Conservation (phyloP, 805 yeast species). For the Saccharomycopsis vini region DNA sequence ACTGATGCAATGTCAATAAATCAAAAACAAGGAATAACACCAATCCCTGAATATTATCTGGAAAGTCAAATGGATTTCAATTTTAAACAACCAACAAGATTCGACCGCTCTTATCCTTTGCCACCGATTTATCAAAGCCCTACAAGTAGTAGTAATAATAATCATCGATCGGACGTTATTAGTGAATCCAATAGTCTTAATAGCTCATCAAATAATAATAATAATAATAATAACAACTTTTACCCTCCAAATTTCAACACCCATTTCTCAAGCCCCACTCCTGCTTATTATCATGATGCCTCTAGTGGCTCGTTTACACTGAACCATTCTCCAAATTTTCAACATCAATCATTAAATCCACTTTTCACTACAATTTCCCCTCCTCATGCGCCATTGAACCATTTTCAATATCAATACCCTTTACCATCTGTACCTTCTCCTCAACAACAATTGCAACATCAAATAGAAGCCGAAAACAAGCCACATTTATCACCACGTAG, state of each 20-base stretch:
- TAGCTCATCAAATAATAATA: no score
- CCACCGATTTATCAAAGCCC: constrained; percentile 9
- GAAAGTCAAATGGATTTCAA: neutral
- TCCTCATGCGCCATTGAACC: constrained; percentile 5
- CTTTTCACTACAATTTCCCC: no score
- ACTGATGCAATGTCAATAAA: constrained; percentile 9
- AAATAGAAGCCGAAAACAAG: no score
- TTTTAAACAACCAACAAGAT: constrained; percentile 8
- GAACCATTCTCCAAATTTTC: neutral
- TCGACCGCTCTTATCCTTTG: constrained; percentile 15
- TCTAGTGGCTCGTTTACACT: constrained; percentile 2
- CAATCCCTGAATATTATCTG: constrained; percentile 11
- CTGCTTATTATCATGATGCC: constrained; percentile 1
- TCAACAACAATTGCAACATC: constrained; percentile 8
- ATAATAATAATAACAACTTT: neutral
- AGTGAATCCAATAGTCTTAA: constrained; percentile 4
- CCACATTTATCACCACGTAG: no score
- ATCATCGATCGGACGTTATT: constrained; percentile 2
- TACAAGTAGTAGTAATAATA: neutral
- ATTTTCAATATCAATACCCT: constrained; percentile 6
- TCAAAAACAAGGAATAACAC: constrained; percentile 9
- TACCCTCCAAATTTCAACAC: neutral
- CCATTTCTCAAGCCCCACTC: neutral
- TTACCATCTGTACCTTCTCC: constrained; percentile 12
- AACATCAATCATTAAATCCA: neutral